Evolutionary conservation across 208 protist species (phyloP), one percentile per base, ranked within the genome.

Genomic region (Tetramitus jugosus): DNA sequence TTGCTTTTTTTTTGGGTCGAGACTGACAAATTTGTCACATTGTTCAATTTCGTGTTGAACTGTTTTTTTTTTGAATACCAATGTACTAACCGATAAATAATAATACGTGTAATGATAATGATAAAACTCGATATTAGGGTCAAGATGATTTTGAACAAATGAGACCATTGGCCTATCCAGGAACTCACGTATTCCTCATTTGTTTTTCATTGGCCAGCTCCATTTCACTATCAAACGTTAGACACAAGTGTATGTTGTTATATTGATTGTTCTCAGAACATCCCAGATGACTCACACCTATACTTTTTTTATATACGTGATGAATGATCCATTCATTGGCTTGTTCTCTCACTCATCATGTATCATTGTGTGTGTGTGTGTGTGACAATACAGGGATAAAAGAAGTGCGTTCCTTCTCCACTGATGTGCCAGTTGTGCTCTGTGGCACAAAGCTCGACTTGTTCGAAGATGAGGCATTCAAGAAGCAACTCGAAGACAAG

Each of bases 401-500:
- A 46, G 65, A 71, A 71, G 35, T 71, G 13, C 17, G 26, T 35
- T 35, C 65, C 3, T 71, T 49, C 20, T 71, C 39, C 1, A 45
- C 17, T 17, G 39, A 49, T 49, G 39, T 49, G 0, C 65, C 65
- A 71, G 13, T 71, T 71, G 65, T 71, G 7, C 35, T 71, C 4
- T 71, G 65, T 71, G 65, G 65, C 43, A 71, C 65, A 31, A 71
- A 71, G 49, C 23, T 71, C 0, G 65, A 71, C 49, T 31, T 56
- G 49, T 10, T 56, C 49, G 49, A 56, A 20, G 49, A 56, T 56
- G 20, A 20, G 14, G 14, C 10, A 20, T 10, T 26, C 10, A 56
- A 56, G 20, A n/a, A n/a, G n/a, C n/a, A n/a, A n/a, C n/a, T n/a
- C n/a, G n/a, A n/a, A n/a, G n/a, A n/a, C n/a, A n/a, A n/a, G n/a